Evolutionary conservation across 257 asterid genomes (phyloP).

Genomic region (Marsdenia floribunda): DNA sequence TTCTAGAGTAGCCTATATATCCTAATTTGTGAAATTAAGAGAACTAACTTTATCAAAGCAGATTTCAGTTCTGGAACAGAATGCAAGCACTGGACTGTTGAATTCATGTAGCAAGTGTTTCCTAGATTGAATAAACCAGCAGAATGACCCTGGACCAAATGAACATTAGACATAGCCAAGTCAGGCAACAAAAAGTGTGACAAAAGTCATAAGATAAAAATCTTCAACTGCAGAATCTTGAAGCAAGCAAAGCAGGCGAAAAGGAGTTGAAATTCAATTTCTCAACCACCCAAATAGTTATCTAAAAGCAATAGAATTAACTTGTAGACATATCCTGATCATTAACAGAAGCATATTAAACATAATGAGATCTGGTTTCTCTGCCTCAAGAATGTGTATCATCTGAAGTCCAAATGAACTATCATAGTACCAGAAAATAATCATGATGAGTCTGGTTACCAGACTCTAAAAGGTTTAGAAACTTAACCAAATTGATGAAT

Average conservation of each 20-base stretch:
- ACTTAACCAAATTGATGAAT: constrained; percentile 62
- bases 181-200: background rate
- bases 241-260: background rate
- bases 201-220: constrained; percentile 6
- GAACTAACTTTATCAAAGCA: constrained; percentile 65
- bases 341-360: background rate
- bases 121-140: constrained; percentile 95
- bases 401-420: background rate
- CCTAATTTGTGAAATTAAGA: constrained; percentile 13
- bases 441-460: background rate
- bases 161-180: constrained; percentile 1
- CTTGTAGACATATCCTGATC: background rate
- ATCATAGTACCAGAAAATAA: background rate
- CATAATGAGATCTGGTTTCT: background rate
- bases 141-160: constrained; percentile 74
- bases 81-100: constrained; percentile 93
- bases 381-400: background rate
- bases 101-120: constrained; percentile 97
- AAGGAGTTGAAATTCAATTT: background rate
- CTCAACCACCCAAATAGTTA: background rate
- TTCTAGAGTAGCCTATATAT: constrained; percentile 9
- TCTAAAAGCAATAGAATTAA: background rate
- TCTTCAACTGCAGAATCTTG: background rate
- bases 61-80: constrained; percentile 93
- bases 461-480: constrained; percentile 7